phyloP scores from a whole-genome alignment of 345 rosid species.

The Geranium brycei region DNA sequence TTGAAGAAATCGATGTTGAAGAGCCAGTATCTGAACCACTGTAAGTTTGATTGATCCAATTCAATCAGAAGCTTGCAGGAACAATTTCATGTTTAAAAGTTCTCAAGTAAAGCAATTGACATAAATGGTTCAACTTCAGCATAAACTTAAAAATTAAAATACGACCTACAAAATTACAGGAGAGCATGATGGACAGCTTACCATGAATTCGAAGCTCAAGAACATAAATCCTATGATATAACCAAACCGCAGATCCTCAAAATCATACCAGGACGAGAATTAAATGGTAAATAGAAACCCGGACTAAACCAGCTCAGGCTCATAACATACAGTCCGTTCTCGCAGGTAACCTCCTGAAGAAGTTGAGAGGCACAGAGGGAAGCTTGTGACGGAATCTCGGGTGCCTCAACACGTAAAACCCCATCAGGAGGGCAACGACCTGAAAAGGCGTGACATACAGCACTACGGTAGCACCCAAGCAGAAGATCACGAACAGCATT shows the following conservation, averaged over 20 bases:
- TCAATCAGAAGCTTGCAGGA: too few relatives aligned
- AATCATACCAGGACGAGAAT: too few relatives aligned
- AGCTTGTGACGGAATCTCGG: slow-evolving; percentile 84
- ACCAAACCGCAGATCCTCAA: too few relatives aligned
- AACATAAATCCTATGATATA: too few relatives aligned
- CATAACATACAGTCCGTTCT: slow-evolving; percentile 87
- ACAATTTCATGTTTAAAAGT: too few relatives aligned
- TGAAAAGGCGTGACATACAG: slow-evolving; percentile 85
- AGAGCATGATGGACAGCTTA: slow-evolving; percentile 14
- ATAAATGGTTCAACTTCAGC: slow-evolving; percentile 12
- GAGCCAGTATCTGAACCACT: too few relatives aligned
- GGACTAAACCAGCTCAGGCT: slow-evolving; percentile 5
- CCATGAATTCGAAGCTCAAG: slow-evolving; percentile 3
- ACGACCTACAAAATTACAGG: slow-evolving; percentile 37
- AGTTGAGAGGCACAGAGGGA: slow-evolving; percentile 80
- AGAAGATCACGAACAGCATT: slow-evolving; percentile 62
- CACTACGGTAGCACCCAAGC: slow-evolving; percentile 64
- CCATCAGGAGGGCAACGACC: slow-evolving; percentile 56
- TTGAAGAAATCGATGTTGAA: too few relatives aligned
- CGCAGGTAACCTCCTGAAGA: slow-evolving; percentile 90
- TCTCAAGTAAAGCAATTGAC: too few relatives aligned
- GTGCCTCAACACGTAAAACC: slow-evolving; percentile 70
- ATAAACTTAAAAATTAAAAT: slow-evolving; percentile 13
- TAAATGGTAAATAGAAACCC: too few relatives aligned
- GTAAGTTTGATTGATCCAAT: too few relatives aligned